Percentiles rank a stretch among this genome's conserved stretches.
These are phyloP conservation scores for Pythium brassicae DNA, from an alignment of 352 stramenopile species.

Conservation along the genomic window DNA sequence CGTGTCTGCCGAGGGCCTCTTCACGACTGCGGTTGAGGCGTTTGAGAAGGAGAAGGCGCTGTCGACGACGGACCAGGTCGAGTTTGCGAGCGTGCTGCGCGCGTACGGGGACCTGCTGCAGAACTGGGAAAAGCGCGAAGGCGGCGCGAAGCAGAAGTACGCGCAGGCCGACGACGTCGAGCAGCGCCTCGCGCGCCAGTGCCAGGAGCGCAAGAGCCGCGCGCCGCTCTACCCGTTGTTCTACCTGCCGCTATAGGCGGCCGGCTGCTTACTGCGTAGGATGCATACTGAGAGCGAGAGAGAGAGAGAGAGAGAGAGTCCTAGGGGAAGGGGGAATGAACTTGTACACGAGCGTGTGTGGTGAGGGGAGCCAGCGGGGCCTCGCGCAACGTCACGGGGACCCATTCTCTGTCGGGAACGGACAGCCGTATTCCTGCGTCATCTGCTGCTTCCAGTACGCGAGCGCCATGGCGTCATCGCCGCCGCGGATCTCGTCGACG, in stretches of 20 bases:
- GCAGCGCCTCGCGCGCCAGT: conserved; percentile 26
- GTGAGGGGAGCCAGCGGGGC: background rate
- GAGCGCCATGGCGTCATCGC: conserved; percentile 14
- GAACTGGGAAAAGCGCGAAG: conserved; percentile 58
- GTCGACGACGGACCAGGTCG: conserved; percentile 51
- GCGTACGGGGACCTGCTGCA: conserved; percentile 47
- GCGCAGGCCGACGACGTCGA: conserved; percentile 34
- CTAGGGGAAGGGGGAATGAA: background rate
- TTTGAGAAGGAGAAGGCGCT: conserved; percentile 59
- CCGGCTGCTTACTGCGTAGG: background rate
- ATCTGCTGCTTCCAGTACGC: conserved; percentile 26
- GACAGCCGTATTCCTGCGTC: conserved; percentile 6
- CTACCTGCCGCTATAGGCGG: conserved; percentile 39
- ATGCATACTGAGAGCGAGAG: background rate
- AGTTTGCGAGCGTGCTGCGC: conserved; percentile 61
- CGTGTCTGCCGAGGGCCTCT: conserved; percentile 67
- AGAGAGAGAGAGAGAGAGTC: background rate
- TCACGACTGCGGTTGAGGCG: conserved; percentile 61
- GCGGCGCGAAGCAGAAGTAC: conserved; percentile 33
- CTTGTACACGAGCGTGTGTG: background rate
- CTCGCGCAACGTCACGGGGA: background rate
- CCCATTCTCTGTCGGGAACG: conserved; percentile 2
- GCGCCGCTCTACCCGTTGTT: conserved; percentile 39
- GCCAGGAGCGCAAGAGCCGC: conserved; percentile 22
- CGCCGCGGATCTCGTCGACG: conserved; percentile 9